A percentile compares a stretch with the other conserved stretches of the same genome.
Evolutionary conservation across 2,329 filamentous ascomycete species (phyloP).

Genomic region (Monilinia laxa): DNA sequence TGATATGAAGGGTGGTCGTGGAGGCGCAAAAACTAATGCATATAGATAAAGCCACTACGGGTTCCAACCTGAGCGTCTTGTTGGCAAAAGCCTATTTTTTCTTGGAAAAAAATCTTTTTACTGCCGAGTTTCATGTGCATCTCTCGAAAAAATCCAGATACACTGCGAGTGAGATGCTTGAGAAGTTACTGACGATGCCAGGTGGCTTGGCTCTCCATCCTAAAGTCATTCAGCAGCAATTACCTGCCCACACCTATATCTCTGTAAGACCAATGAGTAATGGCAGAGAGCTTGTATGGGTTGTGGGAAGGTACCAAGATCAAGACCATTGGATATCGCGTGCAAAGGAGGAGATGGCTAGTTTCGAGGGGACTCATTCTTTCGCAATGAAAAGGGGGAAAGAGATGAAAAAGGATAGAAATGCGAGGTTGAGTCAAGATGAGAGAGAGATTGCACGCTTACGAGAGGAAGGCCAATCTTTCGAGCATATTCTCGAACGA

Average conservation of each 20-base stretch:
- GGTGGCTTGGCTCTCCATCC: constrained; percentile 18
- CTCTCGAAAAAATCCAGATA: not conserved
- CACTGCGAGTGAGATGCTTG: not conserved
- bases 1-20: not conserved
- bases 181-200: not conserved
- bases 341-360: not conserved
- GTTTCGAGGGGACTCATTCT: not conserved
- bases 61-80: not conserved
- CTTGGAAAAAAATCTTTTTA: not conserved
- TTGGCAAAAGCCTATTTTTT: constrained; percentile 9
- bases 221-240: constrained; percentile 6
- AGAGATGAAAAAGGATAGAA: not conserved
- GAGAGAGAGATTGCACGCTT: not conserved
- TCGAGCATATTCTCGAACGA: constrained; percentile 6
- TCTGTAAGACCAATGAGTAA: not conserved
- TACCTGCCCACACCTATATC: not conserved
- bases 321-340: not conserved
- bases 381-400: not conserved
- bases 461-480: not conserved
- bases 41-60: not conserved
- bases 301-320: not conserved
- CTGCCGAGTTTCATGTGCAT: constrained; percentile 14
- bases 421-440: not conserved
- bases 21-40: constrained; percentile 10
- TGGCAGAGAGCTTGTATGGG: constrained; percentile 16